Evolutionary conservation across 2,329 filamentous ascomycete genomes (phyloP), one percentile per base, ranked within the genome.

Genomic region (Aureobasidium lini): DNA sequence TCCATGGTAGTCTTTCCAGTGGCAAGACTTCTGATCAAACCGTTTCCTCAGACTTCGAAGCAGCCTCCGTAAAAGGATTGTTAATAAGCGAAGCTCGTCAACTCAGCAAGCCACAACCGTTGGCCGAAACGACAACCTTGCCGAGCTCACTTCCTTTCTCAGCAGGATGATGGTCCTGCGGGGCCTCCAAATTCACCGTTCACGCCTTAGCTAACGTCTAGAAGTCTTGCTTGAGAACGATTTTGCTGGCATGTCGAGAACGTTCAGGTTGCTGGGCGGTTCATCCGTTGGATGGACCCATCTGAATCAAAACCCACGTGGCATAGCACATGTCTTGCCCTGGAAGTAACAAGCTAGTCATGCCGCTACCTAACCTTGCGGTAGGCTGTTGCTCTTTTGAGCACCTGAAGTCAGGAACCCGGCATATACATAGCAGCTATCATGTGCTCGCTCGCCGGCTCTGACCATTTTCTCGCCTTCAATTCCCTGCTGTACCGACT

Each of bases 21-120:
- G 23, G 23, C 1, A 23, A 23, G 23, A 6, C 34, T 9, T 36
- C 34, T 36, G 34, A 36, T 13, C 8, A 42, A 42, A 42, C 6
- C 8, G 6, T 42, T 16, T 15, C 39, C 11, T 2, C n/a, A 42
- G 7, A 42, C 11, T 16, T 6, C 10, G 7, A 6, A 31, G 7
- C 16, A 8, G 9, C 34, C 23, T 8, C 16, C 11, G 31, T n/a
- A 16, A 16, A n/a, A 32, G n/a, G 9, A 39, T 31, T 29, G n/a
- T n/a, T 42, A 15, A 15, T 18, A 54, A 43, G 50, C 37, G 28
- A 54, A 43, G 28, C n/a, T 43, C 29, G 8, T 34, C 28, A 23
- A 54, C n/a, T 54, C 50, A 54, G 36, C 37, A 54, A 54, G 39
- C 50, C 37, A 42, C 50, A 11, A 16, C 50, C 37, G 50, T 54